Evolutionary conservation across 495 filamentous ascomycete genomes (phyloP), one percentile per base, ranked within the genome.

Genomic region (Penicillium maclennaniae): DNA sequence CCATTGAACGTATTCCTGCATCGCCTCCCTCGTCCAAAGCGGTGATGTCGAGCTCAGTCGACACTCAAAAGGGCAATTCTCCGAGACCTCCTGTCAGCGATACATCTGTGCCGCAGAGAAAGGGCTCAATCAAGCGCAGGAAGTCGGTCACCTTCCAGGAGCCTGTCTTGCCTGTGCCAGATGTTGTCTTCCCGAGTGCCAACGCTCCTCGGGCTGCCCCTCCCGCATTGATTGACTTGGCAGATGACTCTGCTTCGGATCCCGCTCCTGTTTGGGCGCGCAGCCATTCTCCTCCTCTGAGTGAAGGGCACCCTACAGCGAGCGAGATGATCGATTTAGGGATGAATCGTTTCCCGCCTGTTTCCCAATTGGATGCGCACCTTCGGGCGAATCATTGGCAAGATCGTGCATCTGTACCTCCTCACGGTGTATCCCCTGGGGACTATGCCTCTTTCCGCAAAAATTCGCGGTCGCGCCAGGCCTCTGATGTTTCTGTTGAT

Each of bases 351-450:
- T 77, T 76, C 50, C 74, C 74, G 19, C 74, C 74, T 19, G 69
- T 77, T 14, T 77, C 73, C 19, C 74, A 77, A 36, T 44, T 70
- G 6, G 72, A 76, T 47, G 74, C 74, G 3, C 72, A 71, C 36
- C 57, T 71, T 27, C 40, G 71, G 15, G 66, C 72, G 20, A 59
- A 54, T 3, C 66, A 65, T 31, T 58, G 51, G 19, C 49, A 49
- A 14, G 16, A 8, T 14, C 38, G 31, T 27, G 38, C 23, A 20
- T 10, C 42, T 20, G 31, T 16, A 26, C 26, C 51, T 40, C 21
- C 31, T 34, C 31, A 34, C 14, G 31, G 31, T 34, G 31, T 34
- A 34, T 34, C 31, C 31, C 31, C 31, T 34, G 31, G 14, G 8
- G 31, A 34, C 10, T 34, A 34, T 34, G 31, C 31, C 31, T 34